phyloP scores from a whole-genome alignment of 331 rosid species.

The Dryas integrifolia region DNA sequence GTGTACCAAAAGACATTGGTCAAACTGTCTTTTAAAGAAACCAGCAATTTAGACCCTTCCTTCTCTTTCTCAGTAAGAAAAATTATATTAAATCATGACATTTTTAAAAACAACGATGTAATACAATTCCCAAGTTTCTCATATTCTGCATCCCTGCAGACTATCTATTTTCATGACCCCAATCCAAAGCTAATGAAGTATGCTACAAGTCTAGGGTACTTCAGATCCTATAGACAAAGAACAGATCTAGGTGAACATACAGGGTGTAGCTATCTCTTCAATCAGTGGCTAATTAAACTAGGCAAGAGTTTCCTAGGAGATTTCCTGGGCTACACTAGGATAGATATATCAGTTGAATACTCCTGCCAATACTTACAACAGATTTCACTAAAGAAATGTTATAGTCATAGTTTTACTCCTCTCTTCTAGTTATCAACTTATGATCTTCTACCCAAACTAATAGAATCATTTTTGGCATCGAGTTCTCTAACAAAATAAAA shows the following conservation, averaged over 20 bases:
- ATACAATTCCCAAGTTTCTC: neutral
- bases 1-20: neutral
- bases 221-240: neutral
- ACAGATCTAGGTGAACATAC: neutral
- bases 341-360: neutral
- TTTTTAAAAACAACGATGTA: too few species aligned
- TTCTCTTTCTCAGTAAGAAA: neutral
- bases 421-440: neutral
- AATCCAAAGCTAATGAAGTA: neutral
- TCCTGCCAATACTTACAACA: neutral
- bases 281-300: neutral
- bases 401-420: neutral
- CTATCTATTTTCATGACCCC: neutral
- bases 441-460: neutral
- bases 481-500: constrained; percentile 11
- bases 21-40: neutral
- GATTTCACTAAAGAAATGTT: neutral
- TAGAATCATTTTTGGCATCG: neutral
- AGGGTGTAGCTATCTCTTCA: constrained; percentile 11
- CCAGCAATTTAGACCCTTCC: neutral
- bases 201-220: neutral
- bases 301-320: neutral
- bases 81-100: too few species aligned
- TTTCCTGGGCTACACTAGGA: neutral
- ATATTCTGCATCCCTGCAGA: neutral